A percentile compares a stretch with the other conserved stretches of the same genome.
Conservation (phyloP, 306 rosid species). For the Vicia villosa region DNA sequence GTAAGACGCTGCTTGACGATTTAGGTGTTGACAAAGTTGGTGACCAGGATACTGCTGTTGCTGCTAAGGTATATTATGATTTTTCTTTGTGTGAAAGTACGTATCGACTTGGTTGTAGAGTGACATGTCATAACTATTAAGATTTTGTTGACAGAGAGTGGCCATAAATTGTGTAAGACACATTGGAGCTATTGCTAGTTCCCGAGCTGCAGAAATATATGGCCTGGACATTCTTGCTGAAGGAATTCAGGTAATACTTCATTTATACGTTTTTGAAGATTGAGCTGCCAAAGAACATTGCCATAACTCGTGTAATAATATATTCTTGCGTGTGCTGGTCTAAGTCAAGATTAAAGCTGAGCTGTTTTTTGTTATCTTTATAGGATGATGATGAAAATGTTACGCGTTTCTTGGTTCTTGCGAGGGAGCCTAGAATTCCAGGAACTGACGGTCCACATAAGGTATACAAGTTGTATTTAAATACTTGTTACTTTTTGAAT, state of each 20-base stretch:
- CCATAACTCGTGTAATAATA: no score
- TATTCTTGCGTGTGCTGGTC: constrained; percentile 15
- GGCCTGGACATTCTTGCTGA: constrained; percentile 74
- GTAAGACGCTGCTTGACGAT: no score
- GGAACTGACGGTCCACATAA: constrained; percentile 59
- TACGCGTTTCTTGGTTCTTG: constrained; percentile 84
- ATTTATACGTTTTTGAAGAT: constrained; percentile 20
- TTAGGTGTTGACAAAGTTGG: no score
- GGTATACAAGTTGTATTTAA: constrained; percentile 46
- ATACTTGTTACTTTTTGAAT: not conserved
- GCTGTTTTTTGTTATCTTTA: constrained; percentile 36
- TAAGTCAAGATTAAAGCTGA: constrained; percentile 29
- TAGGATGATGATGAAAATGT: constrained; percentile 75
- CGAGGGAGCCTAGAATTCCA: constrained; percentile 83
- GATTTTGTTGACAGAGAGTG: constrained; percentile 58
- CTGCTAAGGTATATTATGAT: no score
- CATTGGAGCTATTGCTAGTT: constrained; percentile 82
- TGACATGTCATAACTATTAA: constrained; percentile 32
- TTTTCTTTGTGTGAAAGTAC: no score
- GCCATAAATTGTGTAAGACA: constrained; percentile 56
- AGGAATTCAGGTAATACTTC: constrained; percentile 64
- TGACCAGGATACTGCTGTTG: no score
- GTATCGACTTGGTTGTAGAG: no score
- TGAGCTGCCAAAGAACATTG: constrained; percentile 2
- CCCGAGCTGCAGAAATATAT: constrained; percentile 75